These are phyloP conservation scores for Sporobolomyces phaffii DNA, from an alignment of 768 basidiomycete species.

Conservation along the genomic window DNA sequence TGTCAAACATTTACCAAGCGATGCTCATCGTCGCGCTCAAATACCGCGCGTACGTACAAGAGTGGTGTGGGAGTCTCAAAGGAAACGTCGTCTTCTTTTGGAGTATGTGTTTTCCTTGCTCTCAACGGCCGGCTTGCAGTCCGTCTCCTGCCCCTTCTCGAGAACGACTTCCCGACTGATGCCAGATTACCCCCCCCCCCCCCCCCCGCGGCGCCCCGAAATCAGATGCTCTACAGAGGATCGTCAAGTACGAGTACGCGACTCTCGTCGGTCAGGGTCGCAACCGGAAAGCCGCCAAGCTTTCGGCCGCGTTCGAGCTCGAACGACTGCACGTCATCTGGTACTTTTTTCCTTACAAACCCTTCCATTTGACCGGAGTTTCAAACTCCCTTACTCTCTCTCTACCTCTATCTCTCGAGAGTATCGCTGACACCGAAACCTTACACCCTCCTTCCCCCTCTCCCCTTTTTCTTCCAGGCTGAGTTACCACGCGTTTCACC, in stretches of 20 bases:
- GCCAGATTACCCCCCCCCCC: neutral
- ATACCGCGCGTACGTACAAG: slow-evolving; percentile 70
- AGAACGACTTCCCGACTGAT: slow-evolving; percentile 18
- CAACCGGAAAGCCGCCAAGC: slow-evolving; percentile 46
- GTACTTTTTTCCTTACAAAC: slow-evolving; percentile 47
- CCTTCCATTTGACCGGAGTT: neutral
- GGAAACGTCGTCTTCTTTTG: slow-evolving; percentile 52
- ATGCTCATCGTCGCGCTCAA: slow-evolving; percentile 77
- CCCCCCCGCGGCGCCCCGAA: slow-evolving; percentile 59
- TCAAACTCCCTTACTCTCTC: neutral
- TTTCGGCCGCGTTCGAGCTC: slow-evolving; percentile 50
- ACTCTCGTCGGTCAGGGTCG: slow-evolving; percentile 53
- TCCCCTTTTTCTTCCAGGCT: slow-evolving; percentile 57
- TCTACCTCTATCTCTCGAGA: neutral
- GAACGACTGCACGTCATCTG: slow-evolving; percentile 57
- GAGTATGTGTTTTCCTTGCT: slow-evolving; percentile 51
- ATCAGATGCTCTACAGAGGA: slow-evolving; percentile 65
- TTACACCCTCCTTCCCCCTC: too few relatives aligned
- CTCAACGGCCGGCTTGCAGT: too few relatives aligned
- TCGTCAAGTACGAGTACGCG: slow-evolving; percentile 57
- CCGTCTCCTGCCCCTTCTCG: neutral
- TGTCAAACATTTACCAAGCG: slow-evolving; percentile 80
- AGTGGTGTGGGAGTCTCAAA: slow-evolving; percentile 37
- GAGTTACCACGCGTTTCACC: slow-evolving; percentile 69
- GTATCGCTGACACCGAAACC: neutral